Percentiles rank a stretch among this genome's conserved stretches.
These are phyloP conservation scores for Trichoderma asperellum DNA, from an alignment of 2,329 filamentous ascomycete genomes.

Conservation along the genomic window DNA sequence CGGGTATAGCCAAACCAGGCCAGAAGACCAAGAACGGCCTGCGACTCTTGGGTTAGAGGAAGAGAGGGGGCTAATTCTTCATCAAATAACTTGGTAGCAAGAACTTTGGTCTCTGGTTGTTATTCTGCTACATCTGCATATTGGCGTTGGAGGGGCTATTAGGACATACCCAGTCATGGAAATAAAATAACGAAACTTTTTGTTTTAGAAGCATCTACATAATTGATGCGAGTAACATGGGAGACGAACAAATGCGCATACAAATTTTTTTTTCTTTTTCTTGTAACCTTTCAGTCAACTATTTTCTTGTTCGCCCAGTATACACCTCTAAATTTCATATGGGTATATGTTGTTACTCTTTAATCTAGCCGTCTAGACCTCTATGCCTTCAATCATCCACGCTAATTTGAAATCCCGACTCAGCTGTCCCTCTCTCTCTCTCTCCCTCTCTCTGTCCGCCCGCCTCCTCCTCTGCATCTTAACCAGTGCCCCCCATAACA, in stretches of 20 bases:
- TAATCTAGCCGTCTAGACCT: conserved; percentile 19
- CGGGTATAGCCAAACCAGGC: conserved; percentile 63
- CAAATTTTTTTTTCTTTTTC: not conserved
- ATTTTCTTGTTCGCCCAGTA: not conserved
- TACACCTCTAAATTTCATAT: conserved; percentile 20
- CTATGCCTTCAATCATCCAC: conserved; percentile 13
- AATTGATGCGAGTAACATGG: not conserved
- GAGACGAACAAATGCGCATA: not conserved
- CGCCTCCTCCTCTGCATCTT: not conserved
- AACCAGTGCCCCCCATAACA: not conserved
- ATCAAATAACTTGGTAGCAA: not conserved
- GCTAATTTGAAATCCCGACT: not conserved
- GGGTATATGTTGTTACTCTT: not conserved
- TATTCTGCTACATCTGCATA: conserved; percentile 1
- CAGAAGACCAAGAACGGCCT: conserved; percentile 70
- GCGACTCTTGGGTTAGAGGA: conserved; percentile 60
- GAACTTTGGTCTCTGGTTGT: not conserved
- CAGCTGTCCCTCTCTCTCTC: not conserved
- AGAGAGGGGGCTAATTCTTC: too few species aligned
- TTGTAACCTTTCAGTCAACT: not conserved
- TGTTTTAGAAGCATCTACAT: not conserved
- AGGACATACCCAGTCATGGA: conserved; percentile 17
- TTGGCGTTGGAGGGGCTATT: conserved; percentile 19
- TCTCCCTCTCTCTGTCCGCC: not conserved
- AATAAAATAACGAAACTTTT: not conserved